phyloP scores from a whole-genome alignment of 768 basidiomycete genomes.

The Daedaleopsis sinensis region DNA sequence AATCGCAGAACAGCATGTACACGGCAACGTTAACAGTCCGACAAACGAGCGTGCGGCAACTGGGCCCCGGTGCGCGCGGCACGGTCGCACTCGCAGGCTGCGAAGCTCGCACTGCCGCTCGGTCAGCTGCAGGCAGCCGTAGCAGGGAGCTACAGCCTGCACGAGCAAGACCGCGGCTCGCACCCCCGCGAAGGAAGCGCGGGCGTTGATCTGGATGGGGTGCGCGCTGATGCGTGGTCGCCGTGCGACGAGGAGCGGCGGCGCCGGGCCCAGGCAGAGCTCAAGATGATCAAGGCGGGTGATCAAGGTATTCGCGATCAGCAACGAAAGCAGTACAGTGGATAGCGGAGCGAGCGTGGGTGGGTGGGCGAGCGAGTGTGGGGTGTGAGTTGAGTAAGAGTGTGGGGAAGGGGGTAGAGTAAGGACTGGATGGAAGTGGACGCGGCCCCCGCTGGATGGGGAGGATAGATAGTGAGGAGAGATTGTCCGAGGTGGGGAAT shows the following conservation, averaged over 20 bases:
- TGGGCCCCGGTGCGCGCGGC: not conserved
- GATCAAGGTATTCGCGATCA: slow-evolving; percentile 14
- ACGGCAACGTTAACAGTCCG: slow-evolving; percentile 4
- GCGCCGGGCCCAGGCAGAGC: not conserved
- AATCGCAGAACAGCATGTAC: slow-evolving; percentile 5
- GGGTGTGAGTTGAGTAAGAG: not conserved
- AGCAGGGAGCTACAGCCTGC: no score
- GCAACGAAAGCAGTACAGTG: slow-evolving; percentile 20
- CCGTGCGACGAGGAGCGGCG: not conserved
- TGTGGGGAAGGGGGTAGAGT: not conserved
- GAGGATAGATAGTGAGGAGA: not conserved
- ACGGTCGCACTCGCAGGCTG: not conserved
- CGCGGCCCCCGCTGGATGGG: not conserved
- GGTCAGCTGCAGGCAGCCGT: no score
- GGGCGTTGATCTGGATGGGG: no score
- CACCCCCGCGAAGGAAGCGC: no score
- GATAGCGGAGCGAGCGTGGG: slow-evolving; percentile 18
- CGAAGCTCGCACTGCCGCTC: no score
- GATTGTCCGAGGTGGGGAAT: slow-evolving; percentile 1
- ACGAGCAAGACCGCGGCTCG: no score
- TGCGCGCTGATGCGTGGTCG: not conserved
- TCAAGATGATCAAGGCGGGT: not conserved
- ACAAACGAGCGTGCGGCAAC: not conserved
- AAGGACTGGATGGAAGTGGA: not conserved
- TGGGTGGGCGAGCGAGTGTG: not conserved